Percentiles rank a stretch among this genome's conserved stretches.
Evolutionary conservation across 2,329 filamentous ascomycete species (phyloP).

Genomic region (Aspergillus puulaauensis): DNA sequence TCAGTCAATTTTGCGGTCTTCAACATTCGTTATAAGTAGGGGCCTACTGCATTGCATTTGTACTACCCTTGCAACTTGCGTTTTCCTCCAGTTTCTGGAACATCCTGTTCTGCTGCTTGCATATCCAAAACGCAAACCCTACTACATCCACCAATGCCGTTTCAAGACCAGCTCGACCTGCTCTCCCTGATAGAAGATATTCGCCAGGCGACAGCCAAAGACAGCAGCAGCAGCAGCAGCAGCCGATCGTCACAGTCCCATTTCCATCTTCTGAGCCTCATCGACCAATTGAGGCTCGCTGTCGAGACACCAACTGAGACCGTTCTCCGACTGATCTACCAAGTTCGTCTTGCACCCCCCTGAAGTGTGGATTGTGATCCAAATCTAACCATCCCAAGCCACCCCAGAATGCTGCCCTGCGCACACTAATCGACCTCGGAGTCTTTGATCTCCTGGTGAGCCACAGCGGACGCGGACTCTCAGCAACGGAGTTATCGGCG

Average conservation of each 20-base stretch:
- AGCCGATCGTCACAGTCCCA: conserved; percentile 23
- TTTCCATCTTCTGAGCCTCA: conserved; percentile 27
- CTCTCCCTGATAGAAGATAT: neutral
- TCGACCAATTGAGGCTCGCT: conserved; percentile 27
- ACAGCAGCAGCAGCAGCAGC: conserved; percentile 9
- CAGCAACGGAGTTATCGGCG: conserved; percentile 27
- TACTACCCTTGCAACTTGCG: neutral
- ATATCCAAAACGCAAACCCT: neutral
- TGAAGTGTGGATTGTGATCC: neutral
- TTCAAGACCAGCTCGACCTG: neutral
- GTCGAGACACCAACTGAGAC: conserved; percentile 35
- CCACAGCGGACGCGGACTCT: conserved; percentile 20
- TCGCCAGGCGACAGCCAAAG: conserved; percentile 13
- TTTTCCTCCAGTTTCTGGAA: neutral
- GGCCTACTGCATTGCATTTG: neutral
- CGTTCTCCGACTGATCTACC: conserved; percentile 32
- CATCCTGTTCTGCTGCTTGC: neutral
- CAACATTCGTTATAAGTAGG: neutral
- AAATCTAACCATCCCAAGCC: conserved; percentile 21
- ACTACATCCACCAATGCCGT: neutral
- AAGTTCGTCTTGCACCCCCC: conserved; percentile 22
- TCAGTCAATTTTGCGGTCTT: neutral
- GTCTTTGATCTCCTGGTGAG: conserved; percentile 29
- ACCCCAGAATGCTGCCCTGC: conserved; percentile 33
- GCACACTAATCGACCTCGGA: conserved; percentile 30